Evolutionary conservation across 768 basidiomycete species (phyloP).

Genomic region (Amanita inopinata): DNA sequence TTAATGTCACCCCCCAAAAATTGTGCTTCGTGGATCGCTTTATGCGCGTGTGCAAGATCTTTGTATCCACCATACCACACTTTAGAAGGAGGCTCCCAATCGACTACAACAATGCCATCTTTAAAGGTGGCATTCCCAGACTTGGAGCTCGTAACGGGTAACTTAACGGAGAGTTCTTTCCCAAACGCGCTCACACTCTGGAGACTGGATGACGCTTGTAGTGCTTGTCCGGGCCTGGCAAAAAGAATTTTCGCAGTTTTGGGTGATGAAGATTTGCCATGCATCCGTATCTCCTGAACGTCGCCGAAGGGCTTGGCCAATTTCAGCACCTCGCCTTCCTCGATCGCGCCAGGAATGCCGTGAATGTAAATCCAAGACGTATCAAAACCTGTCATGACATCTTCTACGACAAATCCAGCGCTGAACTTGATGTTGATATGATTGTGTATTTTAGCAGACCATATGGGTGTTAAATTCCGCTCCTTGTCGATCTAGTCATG

Average conservation of each 20-base stretch:
- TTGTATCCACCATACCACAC: constrained; percentile 58
- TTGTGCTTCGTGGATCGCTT: constrained; percentile 36
- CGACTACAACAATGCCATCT: constrained; percentile 47
- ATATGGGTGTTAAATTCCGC: neutral
- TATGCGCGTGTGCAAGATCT: constrained; percentile 35
- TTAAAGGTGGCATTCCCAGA: constrained; percentile 29
- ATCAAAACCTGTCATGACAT: constrained; percentile 60
- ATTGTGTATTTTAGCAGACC: constrained; percentile 32
- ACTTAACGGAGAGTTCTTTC: constrained; percentile 30
- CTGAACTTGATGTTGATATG: constrained; percentile 48
- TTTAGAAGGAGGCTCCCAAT: constrained; percentile 49
- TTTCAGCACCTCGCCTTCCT: constrained; percentile 22
- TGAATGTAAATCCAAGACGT: constrained; percentile 49
- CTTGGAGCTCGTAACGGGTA: constrained; percentile 32
- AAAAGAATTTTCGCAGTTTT: constrained; percentile 38
- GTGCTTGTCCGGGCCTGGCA: constrained; percentile 36
- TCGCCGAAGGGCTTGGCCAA: constrained; percentile 39
- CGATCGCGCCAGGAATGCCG: constrained; percentile 33
- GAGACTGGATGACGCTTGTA: constrained; percentile 39
- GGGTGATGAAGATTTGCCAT: constrained; percentile 13
- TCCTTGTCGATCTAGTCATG: neutral
- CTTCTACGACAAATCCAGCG: constrained; percentile 49
- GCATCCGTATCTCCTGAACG: constrained; percentile 29
- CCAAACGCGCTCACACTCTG: constrained; percentile 35
- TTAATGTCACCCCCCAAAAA: constrained; percentile 27